Base-by-base conservation (phyloP, 2,329 filamentous ascomycete species). In the Coleophoma cylindrospora region DNA sequence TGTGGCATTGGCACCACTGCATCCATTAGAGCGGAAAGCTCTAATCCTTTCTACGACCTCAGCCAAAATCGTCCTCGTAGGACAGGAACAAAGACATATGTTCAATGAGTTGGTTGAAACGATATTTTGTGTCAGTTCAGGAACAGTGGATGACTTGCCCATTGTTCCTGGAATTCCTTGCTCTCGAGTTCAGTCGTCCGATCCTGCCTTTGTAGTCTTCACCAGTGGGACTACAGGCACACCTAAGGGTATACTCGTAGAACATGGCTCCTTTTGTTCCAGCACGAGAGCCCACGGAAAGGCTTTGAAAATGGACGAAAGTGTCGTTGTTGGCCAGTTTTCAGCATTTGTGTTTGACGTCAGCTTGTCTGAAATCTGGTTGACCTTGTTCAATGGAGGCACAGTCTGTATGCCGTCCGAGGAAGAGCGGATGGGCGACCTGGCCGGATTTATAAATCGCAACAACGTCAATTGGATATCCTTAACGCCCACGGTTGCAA, bases 1-100 rank as follows among this genome's bases (percentile, higher is more conserved):
- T 21, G 60, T 66, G 17, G 55, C 62, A 13, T 48, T 68, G n/a
- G 60, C 66, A 38, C 50, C 52, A 2, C 32, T 19, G 9, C 45
- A 51, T 21, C 51, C 57, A 33, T 34, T 38, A 17, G 34, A 34
- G 7, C 48, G 49, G 14, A 33, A 55, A 8, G 15, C 40, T 17
- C 43, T 11, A 11, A 38, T 57, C 7, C 32, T 57, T 13, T 34
- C 38, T 14, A 34, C 50, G 12, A 45, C 50, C 6, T 48, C 40
- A 17, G 51, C 50, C 10, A 51, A n/a, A 21, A 11, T 56, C 6
- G 41, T 59, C 12, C 11, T 57, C 1, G 48, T 50, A 21, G 52
- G 52, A 9, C n/a, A 38, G 33, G 11, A 50, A 14, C 32, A 51
- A 45, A 21, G 19, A 38, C 12, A n/a, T 5, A 27, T 37, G 17